phyloP scores from a whole-genome alignment of 2,329 filamentous ascomycete species.

The Phyllosticta citribraziliensis region DNA sequence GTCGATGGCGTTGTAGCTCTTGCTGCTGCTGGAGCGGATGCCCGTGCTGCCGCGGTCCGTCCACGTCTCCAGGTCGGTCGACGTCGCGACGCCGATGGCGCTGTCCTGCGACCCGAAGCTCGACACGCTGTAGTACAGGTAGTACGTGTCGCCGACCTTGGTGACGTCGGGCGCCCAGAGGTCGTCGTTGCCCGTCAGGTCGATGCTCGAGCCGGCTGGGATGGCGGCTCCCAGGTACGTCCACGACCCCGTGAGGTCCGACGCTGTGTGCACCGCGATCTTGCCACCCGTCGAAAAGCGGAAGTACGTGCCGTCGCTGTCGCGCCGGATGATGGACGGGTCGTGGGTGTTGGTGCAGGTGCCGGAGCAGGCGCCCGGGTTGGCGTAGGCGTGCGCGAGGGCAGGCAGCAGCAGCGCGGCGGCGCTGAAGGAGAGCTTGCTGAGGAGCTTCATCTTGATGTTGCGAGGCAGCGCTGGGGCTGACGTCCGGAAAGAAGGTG shows the following conservation, averaged over 20 bases:
- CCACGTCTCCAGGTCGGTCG: conserved; percentile 45
- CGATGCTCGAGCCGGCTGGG: conserved; percentile 36
- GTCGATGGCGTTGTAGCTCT: conserved; percentile 44
- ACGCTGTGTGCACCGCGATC: conserved; percentile 41
- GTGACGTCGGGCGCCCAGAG: conserved; percentile 55
- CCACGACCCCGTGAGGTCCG: conserved; percentile 42
- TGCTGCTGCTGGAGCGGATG: conserved; percentile 31
- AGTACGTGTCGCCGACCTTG: conserved; percentile 48
- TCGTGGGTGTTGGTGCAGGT: conserved; percentile 39
- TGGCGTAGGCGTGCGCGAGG: conserved; percentile 23
- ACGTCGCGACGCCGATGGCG: conserved; percentile 50
- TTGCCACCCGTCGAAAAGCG: conserved; percentile 44
- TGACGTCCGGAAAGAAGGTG: too few species aligned
- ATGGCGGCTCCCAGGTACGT: conserved; percentile 38
- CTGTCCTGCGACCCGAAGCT: conserved; percentile 51
- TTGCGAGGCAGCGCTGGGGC: too few species aligned
- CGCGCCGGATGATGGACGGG: conserved; percentile 38
- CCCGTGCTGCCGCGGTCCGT: conserved; percentile 49
- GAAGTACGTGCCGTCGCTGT: conserved; percentile 42
- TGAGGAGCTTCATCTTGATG: neutral
- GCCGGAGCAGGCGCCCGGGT: conserved; percentile 32
- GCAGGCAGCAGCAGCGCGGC: neutral
- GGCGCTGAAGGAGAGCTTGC: neutral
- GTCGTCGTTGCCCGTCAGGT: conserved; percentile 37
- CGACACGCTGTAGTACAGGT: conserved; percentile 58